Percentiles rank a stretch among this genome's conserved stretches.
phyloP scores from a whole-genome alignment of 192 early-diverging fungal genomes.

The Diversispora eburnea region DNA sequence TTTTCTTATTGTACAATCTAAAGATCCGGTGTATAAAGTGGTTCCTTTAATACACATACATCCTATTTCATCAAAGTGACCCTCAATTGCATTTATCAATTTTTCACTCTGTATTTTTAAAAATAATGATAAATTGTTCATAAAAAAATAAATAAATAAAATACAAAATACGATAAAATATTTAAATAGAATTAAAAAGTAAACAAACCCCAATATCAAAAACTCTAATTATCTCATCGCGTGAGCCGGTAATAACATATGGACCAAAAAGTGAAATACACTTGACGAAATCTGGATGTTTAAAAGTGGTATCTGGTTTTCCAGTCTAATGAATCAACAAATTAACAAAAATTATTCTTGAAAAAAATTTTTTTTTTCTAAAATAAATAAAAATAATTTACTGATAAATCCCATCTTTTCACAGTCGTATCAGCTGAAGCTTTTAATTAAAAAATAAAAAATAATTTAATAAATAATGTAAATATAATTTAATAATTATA shows the following conservation, averaged over 20 bases:
- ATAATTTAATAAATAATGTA: not conserved
- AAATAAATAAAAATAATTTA: slow-evolving; percentile 30
- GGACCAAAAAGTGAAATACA: slow-evolving; percentile 58
- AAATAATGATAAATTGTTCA: not conserved
- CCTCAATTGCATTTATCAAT: slow-evolving; percentile 70
- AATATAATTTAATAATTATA: not conserved
- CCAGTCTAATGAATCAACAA: slow-evolving; percentile 48
- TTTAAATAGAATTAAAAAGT: too few species aligned
- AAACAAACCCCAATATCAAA: slow-evolving; percentile 76
- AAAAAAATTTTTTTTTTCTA: not conserved
- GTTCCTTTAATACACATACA: slow-evolving; percentile 57
- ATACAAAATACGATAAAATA: not conserved
- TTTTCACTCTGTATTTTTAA: slow-evolving; percentile 58
- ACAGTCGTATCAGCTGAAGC: slow-evolving; percentile 91
- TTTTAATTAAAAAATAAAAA: slow-evolving; percentile 23
- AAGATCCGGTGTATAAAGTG: slow-evolving; percentile 70
- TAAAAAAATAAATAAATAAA: slow-evolving; percentile 12
- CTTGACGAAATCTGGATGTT: slow-evolving; percentile 83
- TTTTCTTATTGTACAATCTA: slow-evolving; percentile 81
- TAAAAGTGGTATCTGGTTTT: slow-evolving; percentile 65
- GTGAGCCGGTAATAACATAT: slow-evolving; percentile 75
- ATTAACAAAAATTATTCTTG: not conserved
- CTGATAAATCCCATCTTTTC: slow-evolving; percentile 81
- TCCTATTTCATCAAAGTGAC: slow-evolving; percentile 89
- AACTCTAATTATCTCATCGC: slow-evolving; percentile 82